A percentile compares a stretch with the other conserved stretches of the same genome.
phyloP scores from a whole-genome alignment of 2,329 filamentous ascomycete genomes.

The Clarireedia homoeocarpa region DNA sequence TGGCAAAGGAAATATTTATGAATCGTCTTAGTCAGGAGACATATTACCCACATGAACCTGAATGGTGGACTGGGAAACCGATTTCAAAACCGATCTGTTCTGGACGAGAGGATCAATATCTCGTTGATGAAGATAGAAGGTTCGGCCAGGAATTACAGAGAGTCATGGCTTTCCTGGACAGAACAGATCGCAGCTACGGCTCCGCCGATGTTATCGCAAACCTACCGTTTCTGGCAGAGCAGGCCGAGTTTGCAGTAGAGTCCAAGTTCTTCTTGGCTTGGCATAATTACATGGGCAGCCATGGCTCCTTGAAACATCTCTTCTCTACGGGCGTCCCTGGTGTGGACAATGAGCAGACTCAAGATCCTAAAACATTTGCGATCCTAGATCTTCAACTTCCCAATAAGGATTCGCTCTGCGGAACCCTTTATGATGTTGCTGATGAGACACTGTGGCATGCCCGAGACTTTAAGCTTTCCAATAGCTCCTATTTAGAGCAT shows the following conservation, averaged over 20 bases:
- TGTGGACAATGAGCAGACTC: constrained; percentile 2
- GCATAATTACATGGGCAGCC: constrained; percentile 12
- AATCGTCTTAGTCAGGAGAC: constrained; percentile 33
- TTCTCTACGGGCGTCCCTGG: constrained; percentile 24
- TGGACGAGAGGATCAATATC: constrained; percentile 13
- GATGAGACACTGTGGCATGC: constrained; percentile 27
- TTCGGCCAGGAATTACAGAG: constrained; percentile 38
- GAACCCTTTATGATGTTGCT: constrained; percentile 29
- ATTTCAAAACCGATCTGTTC: constrained; percentile 31
- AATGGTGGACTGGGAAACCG: constrained; percentile 54
- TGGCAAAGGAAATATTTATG: constrained; percentile 48
- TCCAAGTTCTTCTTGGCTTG: constrained; percentile 23
- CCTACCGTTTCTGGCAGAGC: constrained; percentile 18
- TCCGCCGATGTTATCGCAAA: constrained; percentile 41
- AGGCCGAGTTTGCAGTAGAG: constrained; percentile 26
- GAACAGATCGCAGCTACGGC: constrained; percentile 51
- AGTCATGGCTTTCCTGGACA: constrained; percentile 55
- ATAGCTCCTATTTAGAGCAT: constrained; percentile 26
- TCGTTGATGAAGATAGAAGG: constrained; percentile 35
- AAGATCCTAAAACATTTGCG: constrained; percentile 21
- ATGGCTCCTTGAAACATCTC: constrained; percentile 17
- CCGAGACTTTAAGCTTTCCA: constrained; percentile 13
- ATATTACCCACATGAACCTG: constrained; percentile 46
- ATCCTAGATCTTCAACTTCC: constrained; percentile 26
- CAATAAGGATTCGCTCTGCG: constrained; percentile 15